Base-by-base conservation (phyloP, 78 protist species). In the Guillardia theta region DNA sequence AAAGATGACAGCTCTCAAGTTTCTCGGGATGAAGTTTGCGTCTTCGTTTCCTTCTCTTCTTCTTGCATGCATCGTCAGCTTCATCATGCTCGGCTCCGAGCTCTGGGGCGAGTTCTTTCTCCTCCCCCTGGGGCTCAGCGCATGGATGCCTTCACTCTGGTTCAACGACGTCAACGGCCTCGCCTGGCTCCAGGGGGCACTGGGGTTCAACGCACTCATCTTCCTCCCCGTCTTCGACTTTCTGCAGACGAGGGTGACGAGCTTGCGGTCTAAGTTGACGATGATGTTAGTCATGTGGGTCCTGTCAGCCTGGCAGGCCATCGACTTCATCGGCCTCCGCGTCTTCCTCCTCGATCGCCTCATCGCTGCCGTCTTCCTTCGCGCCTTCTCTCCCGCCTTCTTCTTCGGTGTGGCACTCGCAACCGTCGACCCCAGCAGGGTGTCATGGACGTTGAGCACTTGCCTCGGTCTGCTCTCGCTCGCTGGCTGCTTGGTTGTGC, bases 301-400 rank as follows among this genome's bases (percentile, higher is more conserved):
- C 41, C 8, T 33, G 36, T 36, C 83, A 12, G 36, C 22, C 45
- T 70, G 83, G 83, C 83, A 70, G 36, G 83, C 83, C 45, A 24
- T 22, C 83, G 83, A 70, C 83, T 12, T 70, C 46, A 12, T 70
- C 41, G 83, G 83, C 9, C 33, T 22, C 46, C 83, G 83, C 8
- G 46, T 70, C 41, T 70, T 70, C 83, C 83, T 70, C 4, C 83
- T 70, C 83, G 83, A 70, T 33, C 83, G 83, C 83, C 36, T 70
- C 83, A 36, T 70, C 41, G 6, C 22, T 2, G 83, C 83, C 83
- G 36, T 70, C 83, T 70, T 33, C 41, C 83, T 70, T 24, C 83
- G 83, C 83, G 45, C 83, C 21, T 70, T 33, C 41, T 36, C 83
- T 33, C 83, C 83, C 46, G 9, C 83, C 8, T 70, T 70, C 6